Base-by-base conservation (phyloP, 2,329 filamentous ascomycete genomes). In the Incumbomyces delicatus region DNA sequence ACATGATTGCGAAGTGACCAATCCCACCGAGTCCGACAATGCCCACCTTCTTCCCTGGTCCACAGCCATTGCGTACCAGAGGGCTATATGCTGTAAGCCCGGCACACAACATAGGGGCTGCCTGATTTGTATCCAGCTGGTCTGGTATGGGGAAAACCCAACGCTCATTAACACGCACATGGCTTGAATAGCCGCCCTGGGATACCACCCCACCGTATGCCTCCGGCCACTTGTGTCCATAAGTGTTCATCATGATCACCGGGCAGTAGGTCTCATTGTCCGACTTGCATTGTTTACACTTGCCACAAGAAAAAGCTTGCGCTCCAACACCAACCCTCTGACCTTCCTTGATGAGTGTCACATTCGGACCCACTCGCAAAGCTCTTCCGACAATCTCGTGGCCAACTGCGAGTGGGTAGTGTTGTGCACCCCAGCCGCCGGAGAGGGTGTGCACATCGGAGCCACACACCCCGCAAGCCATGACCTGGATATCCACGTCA, bases 21-120 rank as follows among this genome's bases (percentile, higher is more conserved):
- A 57, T 43, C 1, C 55, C 55, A 12, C 55, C 55, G 12, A 56
- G 31, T 1, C 55, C 55, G 7, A 57, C 46, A 6, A 51, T 50
- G 16, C 49, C 49, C 11, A 51, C 35, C 7, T 22, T 7, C 12
- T 36, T 45, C 18, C 43, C 46, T 6, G 51, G 51, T 35, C 85
- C 85, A 32, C 77, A 73, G 1, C 77, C 78, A 29, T 83, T 79
- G 20, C 81, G 73, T 43, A 75, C 73, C n/a, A 92, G 65, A 0
- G 86, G 85, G 3, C 75, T 75, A 60, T 77, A 92, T 0, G 82
- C 75, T 0, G 86, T 92, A 44, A 90, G 73, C 1, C 86, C 85
- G 1, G 80, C 86, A 59, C 86, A 90, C 30, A 90, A 71, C 68
- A 90, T 78, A 1, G 85, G 85, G 1, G 83, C 76, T 1, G 74